phyloP scores from a whole-genome alignment of 331 rosid genomes.

The Stylosanthes scabra region DNA sequence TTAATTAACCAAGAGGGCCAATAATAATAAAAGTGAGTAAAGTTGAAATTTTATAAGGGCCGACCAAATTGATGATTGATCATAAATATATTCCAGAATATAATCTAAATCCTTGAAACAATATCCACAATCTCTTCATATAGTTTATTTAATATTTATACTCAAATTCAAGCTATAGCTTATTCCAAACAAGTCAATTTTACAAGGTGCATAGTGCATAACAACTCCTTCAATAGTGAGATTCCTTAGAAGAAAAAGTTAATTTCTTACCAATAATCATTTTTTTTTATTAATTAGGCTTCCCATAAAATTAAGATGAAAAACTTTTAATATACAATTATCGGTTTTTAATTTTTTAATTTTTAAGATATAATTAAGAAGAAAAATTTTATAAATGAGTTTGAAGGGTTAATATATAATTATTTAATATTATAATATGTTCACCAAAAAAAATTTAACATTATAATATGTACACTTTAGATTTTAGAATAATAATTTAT shows the following conservation, averaged over 20 bases:
- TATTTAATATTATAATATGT: too few species aligned
- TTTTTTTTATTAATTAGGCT: too few species aligned
- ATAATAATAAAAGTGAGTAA: neutral
- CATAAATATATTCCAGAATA: slow-evolving; percentile 14
- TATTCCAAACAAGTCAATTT: too few species aligned
- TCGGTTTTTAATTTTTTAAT: too few species aligned
- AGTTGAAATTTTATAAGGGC: neutral
- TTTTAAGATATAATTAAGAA: too few species aligned
- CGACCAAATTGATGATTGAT: slow-evolving; percentile 19
- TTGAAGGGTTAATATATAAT: too few species aligned
- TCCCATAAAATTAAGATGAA: too few species aligned
- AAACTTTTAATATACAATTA: too few species aligned
- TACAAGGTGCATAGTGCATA: too few species aligned
- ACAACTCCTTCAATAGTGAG: slow-evolving; percentile 2
- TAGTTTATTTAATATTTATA: neutral
- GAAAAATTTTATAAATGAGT: too few species aligned
- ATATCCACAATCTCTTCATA: slow-evolving; percentile 10
- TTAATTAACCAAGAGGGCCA: neutral
- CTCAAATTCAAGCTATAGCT: neutral
- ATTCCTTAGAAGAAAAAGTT: slow-evolving; percentile 18
- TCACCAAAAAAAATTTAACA: neutral
- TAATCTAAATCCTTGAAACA: slow-evolving; percentile 17
- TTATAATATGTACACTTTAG: neutral
- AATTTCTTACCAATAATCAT: neutral
- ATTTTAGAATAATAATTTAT: neutral